These are phyloP conservation scores for Bacidia rubella DNA, from an alignment of 495 filamentous ascomycete species.

Conservation along the genomic window DNA sequence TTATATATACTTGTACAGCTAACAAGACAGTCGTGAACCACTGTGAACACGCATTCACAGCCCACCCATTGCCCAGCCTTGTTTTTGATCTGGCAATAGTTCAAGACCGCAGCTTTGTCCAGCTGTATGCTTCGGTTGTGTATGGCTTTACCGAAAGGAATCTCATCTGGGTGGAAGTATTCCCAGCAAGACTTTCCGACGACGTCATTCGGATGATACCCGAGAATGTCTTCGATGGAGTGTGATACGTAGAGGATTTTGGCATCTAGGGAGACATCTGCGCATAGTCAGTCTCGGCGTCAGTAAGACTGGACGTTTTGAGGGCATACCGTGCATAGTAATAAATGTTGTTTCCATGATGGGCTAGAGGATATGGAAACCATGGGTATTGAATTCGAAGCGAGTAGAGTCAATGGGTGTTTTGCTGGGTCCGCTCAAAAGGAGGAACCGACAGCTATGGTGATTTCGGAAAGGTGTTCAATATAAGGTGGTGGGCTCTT, in stretches of 20 bases:
- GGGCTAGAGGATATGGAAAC: slow-evolving; percentile 10
- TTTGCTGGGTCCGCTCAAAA: too few relatives aligned
- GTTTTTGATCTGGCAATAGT: slow-evolving; percentile 62
- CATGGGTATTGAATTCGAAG: too few relatives aligned
- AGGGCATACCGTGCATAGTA: slow-evolving; percentile 69
- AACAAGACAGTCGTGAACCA: slow-evolving; percentile 78
- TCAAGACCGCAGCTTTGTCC: slow-evolving; percentile 74
- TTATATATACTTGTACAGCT: slow-evolving; percentile 73
- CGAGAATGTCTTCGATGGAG: slow-evolving; percentile 69
- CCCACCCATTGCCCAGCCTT: slow-evolving; percentile 59
- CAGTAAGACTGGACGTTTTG: slow-evolving; percentile 3
- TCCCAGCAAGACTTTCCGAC: slow-evolving; percentile 69
- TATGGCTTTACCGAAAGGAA: slow-evolving; percentile 58
- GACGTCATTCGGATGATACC: slow-evolving; percentile 64
- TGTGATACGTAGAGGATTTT: slow-evolving; percentile 74
- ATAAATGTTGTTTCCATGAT: slow-evolving; percentile 87
- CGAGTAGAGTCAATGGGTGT: too few relatives aligned
- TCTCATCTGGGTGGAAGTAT: slow-evolving; percentile 74
- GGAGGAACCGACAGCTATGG: too few relatives aligned
- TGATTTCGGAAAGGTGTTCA: too few relatives aligned
- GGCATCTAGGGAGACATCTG: slow-evolving; percentile 63
- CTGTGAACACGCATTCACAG: slow-evolving; percentile 82
- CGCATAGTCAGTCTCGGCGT: slow-evolving; percentile 7
- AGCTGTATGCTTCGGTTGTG: slow-evolving; percentile 61
- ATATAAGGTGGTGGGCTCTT: too few relatives aligned